phyloP scores from a whole-genome alignment of 2,329 filamentous ascomycete genomes.

The Fusarium napiforme region DNA sequence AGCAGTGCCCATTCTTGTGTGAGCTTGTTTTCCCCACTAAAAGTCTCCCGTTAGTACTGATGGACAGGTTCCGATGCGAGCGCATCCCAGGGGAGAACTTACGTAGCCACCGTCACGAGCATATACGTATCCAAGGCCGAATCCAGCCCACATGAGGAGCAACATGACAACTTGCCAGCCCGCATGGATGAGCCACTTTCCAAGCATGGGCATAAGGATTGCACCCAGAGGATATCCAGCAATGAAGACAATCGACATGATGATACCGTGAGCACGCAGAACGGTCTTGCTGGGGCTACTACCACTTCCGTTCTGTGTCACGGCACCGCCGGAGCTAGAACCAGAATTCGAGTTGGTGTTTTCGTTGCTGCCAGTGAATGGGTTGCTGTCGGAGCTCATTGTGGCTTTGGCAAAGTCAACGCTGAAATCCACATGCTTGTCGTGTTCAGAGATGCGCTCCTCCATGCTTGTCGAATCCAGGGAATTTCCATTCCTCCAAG shows the following conservation, averaged over 20 bases:
- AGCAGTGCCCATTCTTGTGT: conserved; percentile 67
- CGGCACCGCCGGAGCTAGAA: conserved; percentile 24
- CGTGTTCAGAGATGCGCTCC: conserved; percentile 58
- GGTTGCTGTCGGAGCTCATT: conserved; percentile 61
- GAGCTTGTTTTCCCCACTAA: conserved; percentile 63
- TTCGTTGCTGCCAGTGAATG: conserved; percentile 53
- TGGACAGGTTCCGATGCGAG: background rate
- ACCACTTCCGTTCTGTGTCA: conserved; percentile 9
- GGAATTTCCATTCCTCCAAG: conserved; percentile 61
- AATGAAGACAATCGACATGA: conserved; percentile 70
- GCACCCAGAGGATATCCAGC: conserved; percentile 70
- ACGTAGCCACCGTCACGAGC: conserved; percentile 57
- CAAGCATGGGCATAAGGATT: conserved; percentile 68
- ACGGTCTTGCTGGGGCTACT: conserved; percentile 43
- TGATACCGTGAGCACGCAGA: conserved; percentile 63
- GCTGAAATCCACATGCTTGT: conserved; percentile 55
- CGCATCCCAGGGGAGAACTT: conserved; percentile 44
- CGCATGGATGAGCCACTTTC: conserved; percentile 68
- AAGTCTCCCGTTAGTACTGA: conserved; percentile 29
- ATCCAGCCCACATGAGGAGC: conserved; percentile 68
- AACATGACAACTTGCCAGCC: conserved; percentile 65
- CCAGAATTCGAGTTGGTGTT: conserved; percentile 13
- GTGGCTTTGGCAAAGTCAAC: conserved; percentile 62
- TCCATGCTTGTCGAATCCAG: conserved; percentile 56
- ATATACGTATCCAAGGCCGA: conserved; percentile 65